phyloP scores from a whole-genome alignment of 73 alveolate species.

The Paramecium tetraurelia region DNA sequence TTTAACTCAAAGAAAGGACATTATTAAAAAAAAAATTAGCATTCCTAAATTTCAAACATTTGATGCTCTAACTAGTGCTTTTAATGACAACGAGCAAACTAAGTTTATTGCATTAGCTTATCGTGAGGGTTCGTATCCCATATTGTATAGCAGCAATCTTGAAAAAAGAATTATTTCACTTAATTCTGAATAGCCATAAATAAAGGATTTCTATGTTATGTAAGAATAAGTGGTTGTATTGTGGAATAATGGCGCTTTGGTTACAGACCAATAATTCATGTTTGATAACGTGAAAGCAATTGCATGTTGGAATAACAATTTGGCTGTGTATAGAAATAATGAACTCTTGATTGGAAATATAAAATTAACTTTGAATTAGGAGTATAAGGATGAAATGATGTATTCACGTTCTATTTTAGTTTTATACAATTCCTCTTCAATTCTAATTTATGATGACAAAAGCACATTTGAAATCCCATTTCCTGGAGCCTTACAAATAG shows the following conservation, averaged over 20 bases:
- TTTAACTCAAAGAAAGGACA: not conserved
- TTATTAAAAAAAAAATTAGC: not conserved
- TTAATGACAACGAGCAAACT: not conserved
- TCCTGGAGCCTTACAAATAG: not conserved
- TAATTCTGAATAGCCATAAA: not conserved
- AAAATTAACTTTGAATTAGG: not conserved
- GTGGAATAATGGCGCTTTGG: slow-evolving; percentile 13
- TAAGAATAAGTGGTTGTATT: not conserved
- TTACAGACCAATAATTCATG: not conserved
- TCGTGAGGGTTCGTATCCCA: not conserved
- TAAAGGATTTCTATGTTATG: not conserved
- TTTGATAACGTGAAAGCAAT: not conserved
- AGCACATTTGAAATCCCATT: not conserved
- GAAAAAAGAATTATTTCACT: slow-evolving; percentile 25
- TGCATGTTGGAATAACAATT: not conserved
- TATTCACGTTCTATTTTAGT: not conserved
- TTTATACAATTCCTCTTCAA: not conserved
- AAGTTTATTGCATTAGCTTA: not conserved
- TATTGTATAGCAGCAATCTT: not conserved
- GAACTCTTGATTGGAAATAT: not conserved
- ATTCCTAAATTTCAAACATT: not conserved
- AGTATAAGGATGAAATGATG: not conserved
- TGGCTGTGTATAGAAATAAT: not conserved
- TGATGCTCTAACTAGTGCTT: not conserved
- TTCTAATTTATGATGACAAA: not conserved